Evolutionary conservation across 805 yeast species (phyloP).

Genomic region (Candida yuanshanica): DNA sequence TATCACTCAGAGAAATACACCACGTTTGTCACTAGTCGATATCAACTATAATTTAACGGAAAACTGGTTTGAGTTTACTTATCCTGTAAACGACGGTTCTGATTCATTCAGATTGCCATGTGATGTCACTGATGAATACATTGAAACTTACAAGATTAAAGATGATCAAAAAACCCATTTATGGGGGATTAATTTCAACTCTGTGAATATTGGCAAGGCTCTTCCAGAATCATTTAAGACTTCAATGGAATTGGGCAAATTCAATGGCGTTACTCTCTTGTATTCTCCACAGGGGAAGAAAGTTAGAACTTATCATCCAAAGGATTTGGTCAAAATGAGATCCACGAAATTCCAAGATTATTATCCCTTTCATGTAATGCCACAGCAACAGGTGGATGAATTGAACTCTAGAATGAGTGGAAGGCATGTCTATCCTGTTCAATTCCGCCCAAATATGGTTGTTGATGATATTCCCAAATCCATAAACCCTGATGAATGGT

Average conservation of each 20-base stretch:
- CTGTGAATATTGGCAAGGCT: conserved; percentile 16
- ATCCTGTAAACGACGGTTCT: conserved; percentile 10
- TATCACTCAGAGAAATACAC: conserved; percentile 13
- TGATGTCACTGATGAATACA: conserved; percentile 11
- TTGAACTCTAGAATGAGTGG: conserved; percentile 8
- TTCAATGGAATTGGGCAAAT: conserved; percentile 14
- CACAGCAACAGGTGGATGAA: conserved; percentile 11
- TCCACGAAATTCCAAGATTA: conserved; percentile 18
- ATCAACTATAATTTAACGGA: conserved; percentile 11
- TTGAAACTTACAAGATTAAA: conserved; percentile 8
- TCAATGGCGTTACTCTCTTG: conserved; percentile 14
- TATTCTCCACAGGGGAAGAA: conserved; percentile 13
- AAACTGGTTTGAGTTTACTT: conserved; percentile 17
- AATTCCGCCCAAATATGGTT: conserved; percentile 20
- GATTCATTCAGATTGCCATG: conserved; percentile 17
- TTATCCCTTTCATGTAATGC: conserved; percentile 16
- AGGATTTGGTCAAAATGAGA: conserved; percentile 8
- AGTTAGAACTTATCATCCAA: conserved; percentile 16
- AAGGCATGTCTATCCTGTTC: conserved; percentile 10
- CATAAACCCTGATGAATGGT: conserved; percentile 12
- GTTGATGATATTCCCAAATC: conserved; percentile 3
- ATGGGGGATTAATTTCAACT: conserved; percentile 16
- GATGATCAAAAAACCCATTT: conserved; percentile 9
- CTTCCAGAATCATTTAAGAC: conserved; percentile 14
- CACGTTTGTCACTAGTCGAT: conserved; percentile 13